Evolutionary conservation across 139 green algal species (phyloP).

Genomic region (Tetradesmus obliquus): DNA sequence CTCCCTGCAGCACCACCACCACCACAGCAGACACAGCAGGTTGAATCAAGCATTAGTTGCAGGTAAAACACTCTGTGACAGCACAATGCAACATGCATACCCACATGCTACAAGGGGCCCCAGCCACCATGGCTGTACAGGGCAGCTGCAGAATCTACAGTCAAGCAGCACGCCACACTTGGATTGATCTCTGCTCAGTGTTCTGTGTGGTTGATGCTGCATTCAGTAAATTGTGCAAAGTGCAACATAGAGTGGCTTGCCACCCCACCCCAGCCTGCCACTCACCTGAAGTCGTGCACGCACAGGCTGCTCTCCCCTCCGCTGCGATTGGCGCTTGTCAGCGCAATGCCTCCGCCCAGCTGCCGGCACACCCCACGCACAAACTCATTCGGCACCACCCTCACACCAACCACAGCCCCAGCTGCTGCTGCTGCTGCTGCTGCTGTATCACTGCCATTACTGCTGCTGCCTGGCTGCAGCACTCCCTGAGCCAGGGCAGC

Average conservation of each 20-base stretch:
- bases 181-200: too few species aligned
- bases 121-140: too few species aligned
- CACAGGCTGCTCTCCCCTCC: conserved; percentile 55
- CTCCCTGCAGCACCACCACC: not conserved
- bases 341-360: conserved; percentile 63
- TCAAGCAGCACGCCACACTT: too few species aligned
- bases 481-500: conserved; percentile 55
- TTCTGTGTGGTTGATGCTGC: too few species aligned
- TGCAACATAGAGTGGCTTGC: not conserved
- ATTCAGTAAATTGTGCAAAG: too few species aligned
- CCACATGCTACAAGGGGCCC: too few species aligned
- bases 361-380: conserved; percentile 59
- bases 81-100: too few species aligned
- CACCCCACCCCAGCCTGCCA: not conserved
- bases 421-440: conserved; percentile 63
- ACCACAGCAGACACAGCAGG: not conserved
- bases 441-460: conserved; percentile 49
- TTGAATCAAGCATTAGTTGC: not conserved
- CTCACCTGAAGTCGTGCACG: conserved; percentile 65
- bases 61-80: not conserved
- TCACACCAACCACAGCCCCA: conserved; percentile 58
- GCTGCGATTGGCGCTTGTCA: conserved; percentile 80
- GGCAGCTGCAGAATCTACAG: too few species aligned
- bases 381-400: conserved; percentile 76
- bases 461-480: not conserved